A percentile compares a stretch with the other conserved stretches of the same genome.
Evolutionary conservation across 2,329 filamentous ascomycete genomes (phyloP).

Genomic region (Colletotrichum camelliae): DNA sequence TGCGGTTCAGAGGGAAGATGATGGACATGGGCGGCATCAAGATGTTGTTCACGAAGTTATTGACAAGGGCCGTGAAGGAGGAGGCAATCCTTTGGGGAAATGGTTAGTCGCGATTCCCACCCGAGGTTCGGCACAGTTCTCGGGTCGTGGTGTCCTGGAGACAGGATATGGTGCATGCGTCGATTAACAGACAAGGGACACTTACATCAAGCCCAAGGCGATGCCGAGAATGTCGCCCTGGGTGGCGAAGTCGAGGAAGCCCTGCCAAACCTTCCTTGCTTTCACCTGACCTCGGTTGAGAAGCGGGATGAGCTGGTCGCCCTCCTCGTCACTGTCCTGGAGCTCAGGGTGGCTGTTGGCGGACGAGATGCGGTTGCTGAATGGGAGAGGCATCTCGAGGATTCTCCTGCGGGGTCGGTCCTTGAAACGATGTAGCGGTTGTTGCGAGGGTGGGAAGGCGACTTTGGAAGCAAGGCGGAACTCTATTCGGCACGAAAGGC

Average conservation of each 20-base stretch:
- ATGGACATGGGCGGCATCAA: conserved; percentile 73
- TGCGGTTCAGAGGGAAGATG: conserved; percentile 71
- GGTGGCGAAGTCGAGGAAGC: conserved; percentile 75
- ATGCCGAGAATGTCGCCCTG: conserved; percentile 79
- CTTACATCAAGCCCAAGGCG: conserved; percentile 76
- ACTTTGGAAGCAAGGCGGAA: background rate
- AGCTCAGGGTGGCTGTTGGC: conserved; percentile 32
- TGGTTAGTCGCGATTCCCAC: conserved; percentile 3
- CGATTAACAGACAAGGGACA: conserved; percentile 3
- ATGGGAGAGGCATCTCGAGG: conserved; percentile 5
- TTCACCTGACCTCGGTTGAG: conserved; percentile 46
- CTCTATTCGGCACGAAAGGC: background rate
- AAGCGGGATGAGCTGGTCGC: conserved; percentile 46
- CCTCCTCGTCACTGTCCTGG: conserved; percentile 31
- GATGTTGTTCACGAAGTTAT: conserved; percentile 74
- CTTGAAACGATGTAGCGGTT: background rate
- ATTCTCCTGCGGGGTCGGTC: background rate
- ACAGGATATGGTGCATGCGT: background rate
- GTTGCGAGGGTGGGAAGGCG: background rate
- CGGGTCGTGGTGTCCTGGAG: background rate
- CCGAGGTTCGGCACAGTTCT: background rate
- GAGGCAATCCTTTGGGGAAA: conserved; percentile 63
- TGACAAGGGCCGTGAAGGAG: conserved; percentile 74
- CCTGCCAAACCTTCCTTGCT: conserved; percentile 60
- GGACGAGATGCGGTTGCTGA: conserved; percentile 8